Evolutionary conservation across 192 early-diverging fungal species (phyloP), one percentile per base, ranked within the genome.

Genomic region (Mortierella antarctica): DNA sequence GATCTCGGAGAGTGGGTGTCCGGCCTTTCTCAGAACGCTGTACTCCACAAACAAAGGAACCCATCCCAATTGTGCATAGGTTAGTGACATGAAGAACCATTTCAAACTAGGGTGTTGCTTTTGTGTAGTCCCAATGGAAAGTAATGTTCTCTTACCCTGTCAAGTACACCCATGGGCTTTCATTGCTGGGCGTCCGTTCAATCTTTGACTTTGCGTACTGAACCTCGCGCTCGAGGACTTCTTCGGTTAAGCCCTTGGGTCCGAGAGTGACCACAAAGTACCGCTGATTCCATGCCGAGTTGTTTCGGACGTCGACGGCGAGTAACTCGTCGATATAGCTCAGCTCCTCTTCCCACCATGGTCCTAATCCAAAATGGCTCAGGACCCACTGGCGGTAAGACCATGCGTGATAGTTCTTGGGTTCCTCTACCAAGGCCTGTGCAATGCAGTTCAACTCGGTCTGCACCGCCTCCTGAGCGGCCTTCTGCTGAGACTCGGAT

Each of bases 331-430:
- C 86, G 4, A 93, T 81, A 74, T 93, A 96, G 10, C 42, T 58
- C 39, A 96, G 70, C 82, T 99, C 97, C 21, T 85, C 82, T 44
- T 90, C 83, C 96, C 96, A 99, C 77, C 77, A 80, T 7, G 77
- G 70, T 2, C 77, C 77, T 6, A 90, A 62, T 21, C 86, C 83
- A 72, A 95, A 98, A 20, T 82, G 83, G 18, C 65, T 78, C 7
- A 98, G 86, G 18, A 98, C 85, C 96, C 96, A 98, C 83, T 99
- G 97, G 50, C 97, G 90, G 79, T 99, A 98, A 2, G 92, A 89
- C 98, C 98, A 99, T 0, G 94, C 95, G 83, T 99, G 98, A 78
- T 99, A 99, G 83, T 99, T 99, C 82, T 99, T 99, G 20, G 95
- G 88, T 56, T 99, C 98, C 9, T 86, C 83, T 31, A 86, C 89